These are phyloP conservation scores for Phlebopus sp. DNA, from an alignment of 1,284 basidiomycete species.

Conservation along the genomic window DNA sequence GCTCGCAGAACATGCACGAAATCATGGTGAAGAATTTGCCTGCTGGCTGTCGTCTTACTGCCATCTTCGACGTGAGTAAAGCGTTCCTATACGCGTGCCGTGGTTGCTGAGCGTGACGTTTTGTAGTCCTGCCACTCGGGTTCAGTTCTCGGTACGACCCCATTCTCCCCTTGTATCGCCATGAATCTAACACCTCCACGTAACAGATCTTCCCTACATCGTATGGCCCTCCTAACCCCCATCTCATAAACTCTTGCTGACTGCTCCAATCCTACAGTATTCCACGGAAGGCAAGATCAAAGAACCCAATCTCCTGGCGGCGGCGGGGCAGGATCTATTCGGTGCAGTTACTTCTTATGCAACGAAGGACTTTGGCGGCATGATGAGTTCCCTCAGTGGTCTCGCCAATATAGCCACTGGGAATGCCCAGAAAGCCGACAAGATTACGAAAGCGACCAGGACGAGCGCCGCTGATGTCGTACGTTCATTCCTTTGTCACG, in stretches of 20 bases:
- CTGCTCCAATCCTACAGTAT: constrained; percentile 50
- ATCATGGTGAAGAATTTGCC: constrained; percentile 77
- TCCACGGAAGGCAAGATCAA: constrained; percentile 93
- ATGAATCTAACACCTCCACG: constrained; percentile 6
- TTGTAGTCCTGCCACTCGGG: constrained; percentile 65
- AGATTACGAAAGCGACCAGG: constrained; percentile 63
- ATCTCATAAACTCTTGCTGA: not conserved
- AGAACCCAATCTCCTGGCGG: constrained; percentile 81
- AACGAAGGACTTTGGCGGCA: constrained; percentile 74
- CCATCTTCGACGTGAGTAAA: constrained; percentile 76
- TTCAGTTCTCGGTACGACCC: constrained; percentile 53
- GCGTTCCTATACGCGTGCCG: not conserved
- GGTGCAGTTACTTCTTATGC: constrained; percentile 70
- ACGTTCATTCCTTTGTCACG: constrained; percentile 21
- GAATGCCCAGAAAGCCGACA: constrained; percentile 53
- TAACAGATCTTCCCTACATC: constrained; percentile 58
- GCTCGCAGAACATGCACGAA: constrained; percentile 58
- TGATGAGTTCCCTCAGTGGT: constrained; percentile 48
- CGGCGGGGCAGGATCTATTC: constrained; percentile 75
- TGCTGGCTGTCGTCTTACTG: constrained; percentile 81
- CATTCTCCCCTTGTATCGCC: no score
- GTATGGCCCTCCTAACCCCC: constrained; percentile 32
- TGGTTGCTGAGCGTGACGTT: not conserved
- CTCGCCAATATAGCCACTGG: constrained; percentile 43
- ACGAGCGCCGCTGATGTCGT: constrained; percentile 75